Conservation (phyloP, 1,284 basidiomycete species). For the Puccinia triticina region DNA sequence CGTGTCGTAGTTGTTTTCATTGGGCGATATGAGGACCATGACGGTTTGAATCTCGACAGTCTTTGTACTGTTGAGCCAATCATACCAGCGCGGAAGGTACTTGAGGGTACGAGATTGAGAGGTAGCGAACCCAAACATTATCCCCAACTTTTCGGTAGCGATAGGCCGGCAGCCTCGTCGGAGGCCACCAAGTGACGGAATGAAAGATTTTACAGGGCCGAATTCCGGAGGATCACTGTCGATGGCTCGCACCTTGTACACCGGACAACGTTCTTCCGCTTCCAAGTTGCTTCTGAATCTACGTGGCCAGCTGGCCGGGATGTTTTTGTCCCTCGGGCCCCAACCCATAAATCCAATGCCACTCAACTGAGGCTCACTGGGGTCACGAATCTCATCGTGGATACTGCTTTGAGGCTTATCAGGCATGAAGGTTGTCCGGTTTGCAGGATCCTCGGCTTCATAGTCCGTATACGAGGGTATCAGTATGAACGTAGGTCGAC, state of each 20-base stretch:
- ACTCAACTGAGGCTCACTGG: slow-evolving; percentile 11
- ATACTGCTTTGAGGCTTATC: background rate
- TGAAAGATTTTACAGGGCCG: background rate
- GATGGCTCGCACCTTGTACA: slow-evolving; percentile 30
- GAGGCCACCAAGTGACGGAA: slow-evolving; percentile 8
- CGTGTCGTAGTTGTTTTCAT: slow-evolving; percentile 53
- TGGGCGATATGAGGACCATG: slow-evolving; percentile 53
- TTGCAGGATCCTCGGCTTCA: background rate
- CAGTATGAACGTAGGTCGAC: slow-evolving; percentile 23
- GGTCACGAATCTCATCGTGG: background rate
- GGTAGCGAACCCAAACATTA: slow-evolving; percentile 57
- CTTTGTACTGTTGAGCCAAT: slow-evolving; percentile 54
- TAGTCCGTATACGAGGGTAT: background rate
- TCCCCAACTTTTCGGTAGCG: background rate
- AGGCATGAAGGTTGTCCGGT: background rate
- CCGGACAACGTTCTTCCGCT: slow-evolving; percentile 25
- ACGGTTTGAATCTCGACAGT: background rate
- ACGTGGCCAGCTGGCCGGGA: slow-evolving; percentile 3
- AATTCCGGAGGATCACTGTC: slow-evolving; percentile 18
- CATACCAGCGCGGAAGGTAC: slow-evolving; percentile 56
- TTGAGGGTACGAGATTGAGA: slow-evolving; percentile 54
- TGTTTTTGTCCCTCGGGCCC: background rate
- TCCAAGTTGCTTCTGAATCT: slow-evolving; percentile 13
- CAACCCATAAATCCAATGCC: slow-evolving; percentile 31
- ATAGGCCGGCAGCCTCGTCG: slow-evolving; percentile 16